Base-by-base conservation (phyloP, 805 yeast species). In the Yueomyces sinensis region DNA sequence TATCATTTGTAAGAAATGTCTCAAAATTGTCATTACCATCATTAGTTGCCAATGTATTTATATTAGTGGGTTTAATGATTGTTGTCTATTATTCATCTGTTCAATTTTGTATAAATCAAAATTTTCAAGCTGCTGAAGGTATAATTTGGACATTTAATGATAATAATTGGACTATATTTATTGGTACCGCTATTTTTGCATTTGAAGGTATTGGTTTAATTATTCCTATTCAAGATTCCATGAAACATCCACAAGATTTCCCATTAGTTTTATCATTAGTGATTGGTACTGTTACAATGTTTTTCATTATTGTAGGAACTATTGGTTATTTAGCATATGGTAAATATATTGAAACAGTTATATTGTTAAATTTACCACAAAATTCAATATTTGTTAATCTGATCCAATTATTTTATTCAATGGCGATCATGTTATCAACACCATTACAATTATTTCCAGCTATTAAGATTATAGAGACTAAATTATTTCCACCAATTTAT, bases 101-200 rank as follows among this genome's bases (percentile, higher is more conserved):
- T 27, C 58, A 51, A 32, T 35, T 55, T 29, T 33, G 49, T 9
- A 11, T 49, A 18, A 52, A 46, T 30, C 35, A 47, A 29, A 32
- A 13, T 34, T 49, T 36, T 74, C 74, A 43, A 54, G 74, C 48
- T 0, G 74, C 75, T 1, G 61, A 62, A 6, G 74, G 71, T 3
- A 62, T 80, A 22, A 61, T 63, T 16, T 52, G 56, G 33, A 49
- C 56, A 27, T 68, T 80, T 57, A 80, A 80, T 50, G 40, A 59
- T 20, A 61, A 66, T 4, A 66, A 66, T 33, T 81, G 82, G 66
- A 72, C 87, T 0, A 56, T 82, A 32, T 81, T 81, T 47, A 75
- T 81, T 33, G 93, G 93, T 9, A 82, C 82, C 4, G 87, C 89
- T 2, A 81, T 82, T 20, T 82, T 81, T 61, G 84, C 91, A n/a